phyloP scores from a whole-genome alignment of 1,284 basidiomycete species.

The Phellopilus nigrolimitatus region DNA sequence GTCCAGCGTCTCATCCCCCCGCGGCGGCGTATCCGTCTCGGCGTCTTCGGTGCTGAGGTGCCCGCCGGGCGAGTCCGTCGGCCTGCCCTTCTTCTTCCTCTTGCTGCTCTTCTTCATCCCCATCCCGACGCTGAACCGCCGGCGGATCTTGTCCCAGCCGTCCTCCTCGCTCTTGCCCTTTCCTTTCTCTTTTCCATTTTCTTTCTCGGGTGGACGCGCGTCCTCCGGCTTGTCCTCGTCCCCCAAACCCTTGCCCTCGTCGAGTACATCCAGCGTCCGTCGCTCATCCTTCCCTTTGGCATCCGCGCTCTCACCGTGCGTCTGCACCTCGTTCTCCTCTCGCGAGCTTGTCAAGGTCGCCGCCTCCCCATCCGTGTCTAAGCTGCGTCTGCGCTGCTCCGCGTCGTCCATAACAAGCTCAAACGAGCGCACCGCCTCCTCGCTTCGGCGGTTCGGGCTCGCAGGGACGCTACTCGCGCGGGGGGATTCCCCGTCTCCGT shows the following conservation, averaged over 20 bases:
- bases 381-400: conserved; percentile 13
- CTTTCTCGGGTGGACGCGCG: no score
- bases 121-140: conserved; percentile 54
- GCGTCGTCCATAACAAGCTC: conserved; percentile 11
- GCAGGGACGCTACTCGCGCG: conserved; percentile 27
- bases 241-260: not conserved
- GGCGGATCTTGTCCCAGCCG: conserved; percentile 54
- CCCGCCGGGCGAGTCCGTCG: not conserved
- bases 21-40: not conserved
- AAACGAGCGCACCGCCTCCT: conserved; percentile 15
- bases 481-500: no score
- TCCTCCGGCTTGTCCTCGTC: no score
- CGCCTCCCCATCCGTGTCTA: conserved; percentile 15
- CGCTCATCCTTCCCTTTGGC: conserved; percentile 14
- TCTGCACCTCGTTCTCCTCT: not conserved
- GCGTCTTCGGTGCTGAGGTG: not conserved
- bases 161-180: conserved; percentile 34
- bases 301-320: not conserved
- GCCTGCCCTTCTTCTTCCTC: conserved; percentile 32
- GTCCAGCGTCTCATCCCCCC: conserved; percentile 2
- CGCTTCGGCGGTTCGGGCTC: conserved; percentile 26
- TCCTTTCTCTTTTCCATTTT: conserved; percentile 21
- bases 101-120: conserved; percentile 35
- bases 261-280: conserved; percentile 9
- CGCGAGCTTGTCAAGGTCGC: not conserved